Base-by-base conservation (phyloP, 208 protist species). In the Leishmania gerbilli region DNA sequence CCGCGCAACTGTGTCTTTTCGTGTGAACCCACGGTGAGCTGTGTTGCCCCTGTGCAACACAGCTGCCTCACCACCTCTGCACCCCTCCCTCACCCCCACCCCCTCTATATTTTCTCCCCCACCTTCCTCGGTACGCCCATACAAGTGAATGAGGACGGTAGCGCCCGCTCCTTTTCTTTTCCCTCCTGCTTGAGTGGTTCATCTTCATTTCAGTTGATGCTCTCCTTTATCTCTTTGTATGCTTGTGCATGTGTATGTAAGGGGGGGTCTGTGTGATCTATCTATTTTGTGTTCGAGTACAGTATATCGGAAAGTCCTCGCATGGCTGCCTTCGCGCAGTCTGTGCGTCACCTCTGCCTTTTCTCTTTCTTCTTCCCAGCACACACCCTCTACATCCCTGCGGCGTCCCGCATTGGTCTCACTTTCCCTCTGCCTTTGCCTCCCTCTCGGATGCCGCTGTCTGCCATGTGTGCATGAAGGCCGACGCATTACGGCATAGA, bases 221-320 rank as follows among this genome's bases (percentile, higher is more conserved):
- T 75, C 45, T 75, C 71, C 27, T 55, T 53, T 37, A 11, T 34
- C 27, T 45, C 45, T 74, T n/a, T 74, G 40, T 74, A 34, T 75
- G n/a, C 0, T n/a, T 75, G 71, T 75, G 71, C 27, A 21, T 56
- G 71, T 31, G 71, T 74, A 40, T 74, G 68, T 21, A 6, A 6
- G 40, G 40, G 42, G 40, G 40, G 40, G 40, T 42, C 40, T 42
- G 40, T 42, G 40, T 42, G 40, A 42, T 42, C 40, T 6, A 3
- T 37, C 27, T 6, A 19, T 17, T 72, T 8, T 72, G 31, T 72
- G 68, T 0, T 19, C 42, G 13, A 34, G 7, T 13, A 45, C 13
- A 45, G 69, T 49, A 31, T 13, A 13, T 8, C 21, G 3, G 69
- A 27, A 47, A n/a, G 69, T 34, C 15, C 13, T 15, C 47, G 45